Conservation (phyloP, 108 stramenopile genomes). For the Nitzschia sp. region DNA sequence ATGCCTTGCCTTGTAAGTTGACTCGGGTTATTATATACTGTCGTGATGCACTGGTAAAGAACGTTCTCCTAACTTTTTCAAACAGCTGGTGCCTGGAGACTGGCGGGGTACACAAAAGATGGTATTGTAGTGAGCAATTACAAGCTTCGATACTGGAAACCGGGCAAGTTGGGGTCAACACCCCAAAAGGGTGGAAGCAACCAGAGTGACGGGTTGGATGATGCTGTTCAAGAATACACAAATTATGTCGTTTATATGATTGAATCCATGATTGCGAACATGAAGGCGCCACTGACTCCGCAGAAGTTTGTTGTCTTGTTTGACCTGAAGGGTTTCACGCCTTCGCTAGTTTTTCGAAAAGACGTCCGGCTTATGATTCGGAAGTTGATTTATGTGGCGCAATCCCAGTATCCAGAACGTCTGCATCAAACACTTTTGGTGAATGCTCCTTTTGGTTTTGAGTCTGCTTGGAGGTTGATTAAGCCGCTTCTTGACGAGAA, state of each 20-base stretch:
- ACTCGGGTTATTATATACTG: not conserved
- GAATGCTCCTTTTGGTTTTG: conserved; percentile 30
- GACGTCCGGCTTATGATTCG: conserved; percentile 29
- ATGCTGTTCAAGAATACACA: conserved; percentile 24
- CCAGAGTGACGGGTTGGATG: not conserved
- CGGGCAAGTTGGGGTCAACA: conserved; percentile 3
- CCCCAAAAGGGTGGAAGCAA: not conserved
- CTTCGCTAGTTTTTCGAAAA: conserved; percentile 14
- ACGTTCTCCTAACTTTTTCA: not conserved
- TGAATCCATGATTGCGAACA: conserved; percentile 26
- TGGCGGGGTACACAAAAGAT: conserved; percentile 23
- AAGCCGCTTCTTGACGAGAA: conserved; percentile 25
- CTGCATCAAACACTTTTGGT: conserved; percentile 18
- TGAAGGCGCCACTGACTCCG: conserved; percentile 11
- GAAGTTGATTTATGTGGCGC: conserved; percentile 32
- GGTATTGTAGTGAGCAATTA: conserved; percentile 23
- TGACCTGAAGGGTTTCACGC: conserved; percentile 24
- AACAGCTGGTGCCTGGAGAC: conserved; percentile 25
- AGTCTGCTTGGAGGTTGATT: conserved; percentile 25
- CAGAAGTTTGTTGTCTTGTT: conserved; percentile 31
- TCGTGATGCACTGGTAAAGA: not conserved
- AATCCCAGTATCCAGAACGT: conserved; percentile 35
- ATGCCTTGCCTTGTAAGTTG: conserved; percentile 25
- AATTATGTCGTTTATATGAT: conserved; percentile 26
- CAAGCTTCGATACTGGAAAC: conserved; percentile 27